phyloP scores from a whole-genome alignment of 192 early-diverging fungal species.

The Dissophora globulifera region DNA sequence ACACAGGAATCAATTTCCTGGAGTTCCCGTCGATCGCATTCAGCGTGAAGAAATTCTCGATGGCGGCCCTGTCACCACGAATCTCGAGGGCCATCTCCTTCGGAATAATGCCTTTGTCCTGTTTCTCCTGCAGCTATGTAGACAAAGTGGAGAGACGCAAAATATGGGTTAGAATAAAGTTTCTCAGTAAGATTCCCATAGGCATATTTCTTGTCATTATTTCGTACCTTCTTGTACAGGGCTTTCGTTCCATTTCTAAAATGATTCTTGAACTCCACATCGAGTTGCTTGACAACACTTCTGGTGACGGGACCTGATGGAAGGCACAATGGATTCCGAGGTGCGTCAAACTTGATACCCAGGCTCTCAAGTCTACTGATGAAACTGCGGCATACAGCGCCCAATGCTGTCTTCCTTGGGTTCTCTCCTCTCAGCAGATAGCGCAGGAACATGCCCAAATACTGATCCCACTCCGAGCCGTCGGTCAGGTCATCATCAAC shows the following conservation, averaged over 20 bases:
- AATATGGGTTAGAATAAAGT: too few relatives aligned
- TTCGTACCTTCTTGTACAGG: conserved; percentile 5
- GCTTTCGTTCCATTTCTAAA: background rate
- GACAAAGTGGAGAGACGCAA: background rate
- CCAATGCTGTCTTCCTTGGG: background rate
- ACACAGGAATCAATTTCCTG: background rate
- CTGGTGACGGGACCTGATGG: background rate
- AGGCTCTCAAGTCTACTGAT: conserved; percentile 1
- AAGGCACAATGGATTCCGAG: background rate
- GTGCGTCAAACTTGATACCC: background rate
- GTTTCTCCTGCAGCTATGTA: background rate
- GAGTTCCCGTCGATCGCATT: background rate
- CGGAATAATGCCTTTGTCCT: background rate
- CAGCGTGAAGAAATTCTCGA: conserved; percentile 4
- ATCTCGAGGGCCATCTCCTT: background rate
- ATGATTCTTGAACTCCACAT: background rate
- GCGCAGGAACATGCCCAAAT: background rate
- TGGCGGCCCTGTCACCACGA: background rate
- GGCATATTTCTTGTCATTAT: background rate
- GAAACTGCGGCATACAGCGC: background rate
- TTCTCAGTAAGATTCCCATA: too few relatives aligned
- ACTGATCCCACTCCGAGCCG: background rate
- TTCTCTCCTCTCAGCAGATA: conserved; percentile 1
- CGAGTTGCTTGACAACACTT: background rate
- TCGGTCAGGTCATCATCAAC: background rate